Evolutionary conservation across 2,329 filamentous ascomycete genomes (phyloP).

Genomic region (Arthrinium phaeospermum): DNA sequence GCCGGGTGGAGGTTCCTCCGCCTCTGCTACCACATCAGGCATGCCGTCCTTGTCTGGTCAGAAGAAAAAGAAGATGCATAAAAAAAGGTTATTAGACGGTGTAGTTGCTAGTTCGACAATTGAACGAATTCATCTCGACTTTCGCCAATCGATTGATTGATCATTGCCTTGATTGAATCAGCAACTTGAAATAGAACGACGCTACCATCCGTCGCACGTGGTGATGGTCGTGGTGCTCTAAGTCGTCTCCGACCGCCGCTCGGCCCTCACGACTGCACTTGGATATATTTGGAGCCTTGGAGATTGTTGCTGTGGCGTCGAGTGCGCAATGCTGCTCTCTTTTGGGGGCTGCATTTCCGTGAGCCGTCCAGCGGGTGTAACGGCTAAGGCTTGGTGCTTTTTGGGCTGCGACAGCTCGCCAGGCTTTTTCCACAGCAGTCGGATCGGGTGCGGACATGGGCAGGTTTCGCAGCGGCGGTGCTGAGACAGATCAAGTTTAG

Average conservation of each 20-base stretch:
- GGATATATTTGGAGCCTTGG: neutral
- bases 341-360: neutral
- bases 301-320: neutral
- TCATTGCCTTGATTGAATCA: neutral
- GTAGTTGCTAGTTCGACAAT: neutral
- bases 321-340: neutral
- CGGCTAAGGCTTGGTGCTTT: constrained; percentile 4
- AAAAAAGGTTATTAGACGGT: neutral
- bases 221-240: neutral
- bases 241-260: neutral
- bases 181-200: neutral
- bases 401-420: constrained; percentile 25
- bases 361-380: neutral
- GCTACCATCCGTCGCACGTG: neutral
- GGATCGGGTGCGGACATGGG: constrained; percentile 32
- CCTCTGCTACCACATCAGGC: neutral
- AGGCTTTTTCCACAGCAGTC: constrained; percentile 28
- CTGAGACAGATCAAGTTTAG: constrained; percentile 35
- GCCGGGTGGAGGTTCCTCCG: neutral
- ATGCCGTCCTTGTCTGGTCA: neutral
- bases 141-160: neutral
- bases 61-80: neutral
- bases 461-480: constrained; percentile 34
- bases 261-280: neutral
- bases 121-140: neutral